These are phyloP conservation scores for Mediolabrus comicus DNA, from an alignment of 108 stramenopile species.

Conservation along the genomic window DNA sequence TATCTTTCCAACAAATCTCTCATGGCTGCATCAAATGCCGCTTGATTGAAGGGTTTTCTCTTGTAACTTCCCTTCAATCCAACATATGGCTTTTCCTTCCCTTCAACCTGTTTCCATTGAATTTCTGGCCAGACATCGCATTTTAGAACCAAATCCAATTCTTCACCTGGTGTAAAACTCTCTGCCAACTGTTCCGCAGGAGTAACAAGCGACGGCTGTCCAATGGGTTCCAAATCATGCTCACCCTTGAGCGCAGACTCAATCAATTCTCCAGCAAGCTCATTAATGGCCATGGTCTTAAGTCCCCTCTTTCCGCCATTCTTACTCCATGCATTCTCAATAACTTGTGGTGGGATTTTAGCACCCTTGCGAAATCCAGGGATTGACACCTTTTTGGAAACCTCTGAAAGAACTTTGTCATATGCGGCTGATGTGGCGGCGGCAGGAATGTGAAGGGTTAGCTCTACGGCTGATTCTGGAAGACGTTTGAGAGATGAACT, in stretches of 20 bases:
- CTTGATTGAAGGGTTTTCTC: slow-evolving; percentile 83
- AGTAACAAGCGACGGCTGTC: slow-evolving; percentile 58
- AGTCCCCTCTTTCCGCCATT: slow-evolving; percentile 71
- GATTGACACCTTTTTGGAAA: slow-evolving; percentile 68
- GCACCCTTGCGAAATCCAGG: slow-evolving; percentile 90
- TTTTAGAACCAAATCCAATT: slow-evolving; percentile 58
- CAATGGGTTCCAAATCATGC: slow-evolving; percentile 84
- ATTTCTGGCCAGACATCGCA: slow-evolving; percentile 92
- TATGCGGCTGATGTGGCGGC: slow-evolving; percentile 76
- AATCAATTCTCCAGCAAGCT: slow-evolving; percentile 56
- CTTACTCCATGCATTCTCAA: slow-evolving; percentile 71
- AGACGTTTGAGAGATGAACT: slow-evolving; percentile 58
- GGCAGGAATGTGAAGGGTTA: slow-evolving; percentile 67
- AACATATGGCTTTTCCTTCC: slow-evolving; percentile 68
- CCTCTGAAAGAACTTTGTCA: slow-evolving; percentile 71
- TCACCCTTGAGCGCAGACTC: slow-evolving; percentile 76
- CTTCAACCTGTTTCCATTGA: slow-evolving; percentile 60
- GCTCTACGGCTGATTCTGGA: slow-evolving; percentile 71
- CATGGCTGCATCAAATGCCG: slow-evolving; percentile 71
- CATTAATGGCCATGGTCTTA: slow-evolving; percentile 68
- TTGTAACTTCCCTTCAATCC: slow-evolving; percentile 75
- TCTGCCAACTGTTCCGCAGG: slow-evolving; percentile 62
- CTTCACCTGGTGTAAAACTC: slow-evolving; percentile 53
- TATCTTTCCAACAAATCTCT: slow-evolving; percentile 80
- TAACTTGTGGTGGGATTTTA: slow-evolving; percentile 75